Base-by-base conservation (phyloP, 306 rosid genomes). In the Castanea sativa region DNA sequence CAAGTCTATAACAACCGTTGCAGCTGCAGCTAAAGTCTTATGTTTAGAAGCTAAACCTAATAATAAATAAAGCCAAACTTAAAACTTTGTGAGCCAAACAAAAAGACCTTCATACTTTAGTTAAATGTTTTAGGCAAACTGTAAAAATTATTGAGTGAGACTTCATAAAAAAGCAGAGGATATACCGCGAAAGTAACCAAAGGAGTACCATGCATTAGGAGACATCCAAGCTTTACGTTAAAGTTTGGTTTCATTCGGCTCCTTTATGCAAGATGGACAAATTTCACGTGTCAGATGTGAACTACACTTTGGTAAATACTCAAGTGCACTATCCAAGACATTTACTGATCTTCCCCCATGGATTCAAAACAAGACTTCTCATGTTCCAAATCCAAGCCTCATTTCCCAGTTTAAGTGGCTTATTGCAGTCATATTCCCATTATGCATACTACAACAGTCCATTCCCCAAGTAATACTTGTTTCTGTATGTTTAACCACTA, bases 21-120 rank as follows among this genome's bases (percentile, higher is more conserved):
- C 53, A 15, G 10, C 29, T 27, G 58, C 14, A 27, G 73, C 72
- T 11, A 60, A 58, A 55, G 49, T n/a, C 71, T 38, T 38, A 13
- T 25, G 15, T 20, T 74, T 59, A 81, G 71, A 29, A 59, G 68
- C 70, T 45, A 30, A 27, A 16, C n/a, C 33, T 65, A 74, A 23
- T 69, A 21, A 49, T 15, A 18, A 63, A 71, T 52, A 49, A 23
- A 38, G 38, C 38, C 63, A 70, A 74, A 69, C 72, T 33, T 56
- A 69, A 57, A 32, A 52, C 38, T 45, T 32, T 55, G 53, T 43
- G 76, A 76, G 51, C 27, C 76, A 45, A 71, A 76, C 38, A 19
- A 59, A 60, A 63, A 30, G 12, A 30, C 38, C 64, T 58, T 20
- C 30, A 21, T 58, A 58, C 64, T 58, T 58, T 7, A 58, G 27